Conservation (phyloP, 805 yeast genomes). For the Kluyveromyces nonfermentans region DNA sequence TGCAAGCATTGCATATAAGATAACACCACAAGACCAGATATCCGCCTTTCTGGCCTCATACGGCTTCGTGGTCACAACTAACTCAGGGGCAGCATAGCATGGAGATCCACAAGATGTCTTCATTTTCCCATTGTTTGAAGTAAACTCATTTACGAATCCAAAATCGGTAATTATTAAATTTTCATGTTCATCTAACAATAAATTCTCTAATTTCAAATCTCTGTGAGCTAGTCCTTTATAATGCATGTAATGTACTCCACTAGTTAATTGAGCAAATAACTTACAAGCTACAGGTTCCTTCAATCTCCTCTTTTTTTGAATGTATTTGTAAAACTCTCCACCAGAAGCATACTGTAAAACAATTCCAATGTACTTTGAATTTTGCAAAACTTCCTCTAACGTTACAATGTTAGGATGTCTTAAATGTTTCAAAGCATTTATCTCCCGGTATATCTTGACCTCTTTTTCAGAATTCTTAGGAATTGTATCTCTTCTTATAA, state of each 20-base stretch:
- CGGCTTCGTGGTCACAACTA: slow-evolving; percentile 78
- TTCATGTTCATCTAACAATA: slow-evolving; percentile 76
- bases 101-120: slow-evolving; percentile 95
- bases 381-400: slow-evolving; percentile 85
- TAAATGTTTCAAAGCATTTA: slow-evolving; percentile 75
- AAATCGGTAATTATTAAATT: slow-evolving; percentile 84
- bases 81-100: slow-evolving; percentile 97
- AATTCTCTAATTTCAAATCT: slow-evolving; percentile 82
- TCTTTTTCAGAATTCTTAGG: slow-evolving; percentile 80
- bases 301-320: slow-evolving; percentile 72
- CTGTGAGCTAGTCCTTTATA: slow-evolving; percentile 84
- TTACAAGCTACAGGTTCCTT: slow-evolving; percentile 83
- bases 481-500: slow-evolving; percentile 82
- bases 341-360: slow-evolving; percentile 96
- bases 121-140: slow-evolving; percentile 61
- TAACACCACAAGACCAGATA: slow-evolving; percentile 95
- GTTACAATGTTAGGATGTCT: slow-evolving; percentile 92
- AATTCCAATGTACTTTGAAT: slow-evolving; percentile 91
- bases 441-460: slow-evolving; percentile 84
- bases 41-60: slow-evolving; percentile 92
- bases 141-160: slow-evolving; percentile 85
- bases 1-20: slow-evolving; percentile 90
- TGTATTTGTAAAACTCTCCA: slow-evolving; percentile 92
- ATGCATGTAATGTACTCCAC: slow-evolving; percentile 93
- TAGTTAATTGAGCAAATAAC: slow-evolving; percentile 83